A percentile compares a stretch with the other conserved stretches of the same genome.
Evolutionary conservation across 768 basidiomycete species (phyloP).

Genomic region (Hygrocybe coccinea): DNA sequence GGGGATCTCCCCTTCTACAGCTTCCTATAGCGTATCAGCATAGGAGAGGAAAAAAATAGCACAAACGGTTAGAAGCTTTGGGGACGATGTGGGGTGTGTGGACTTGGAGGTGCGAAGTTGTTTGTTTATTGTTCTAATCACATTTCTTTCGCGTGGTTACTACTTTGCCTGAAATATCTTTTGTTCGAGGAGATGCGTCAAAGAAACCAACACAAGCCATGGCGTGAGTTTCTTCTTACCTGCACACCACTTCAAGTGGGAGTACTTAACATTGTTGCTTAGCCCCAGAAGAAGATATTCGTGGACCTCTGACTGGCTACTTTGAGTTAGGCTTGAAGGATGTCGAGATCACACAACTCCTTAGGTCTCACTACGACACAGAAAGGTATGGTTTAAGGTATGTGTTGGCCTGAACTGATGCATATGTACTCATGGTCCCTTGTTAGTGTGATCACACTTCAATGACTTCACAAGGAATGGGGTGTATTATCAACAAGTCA

Average conservation of each 20-base stretch:
- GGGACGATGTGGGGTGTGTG: too few relatives aligned
- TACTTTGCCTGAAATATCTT: neutral
- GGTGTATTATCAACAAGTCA: neutral
- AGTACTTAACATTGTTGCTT: neutral
- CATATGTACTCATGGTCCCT: neutral
- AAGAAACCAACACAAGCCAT: slow-evolving; percentile 2
- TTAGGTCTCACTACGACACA: neutral
- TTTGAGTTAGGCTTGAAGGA: neutral
- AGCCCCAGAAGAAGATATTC: neutral
- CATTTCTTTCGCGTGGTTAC: too few relatives aligned
- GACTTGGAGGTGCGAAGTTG: too few relatives aligned
- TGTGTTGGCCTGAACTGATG: neutral
- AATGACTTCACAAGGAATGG: neutral
- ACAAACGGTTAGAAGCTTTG: too few relatives aligned
- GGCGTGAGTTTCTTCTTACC: neutral
- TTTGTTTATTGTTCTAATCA: too few relatives aligned
- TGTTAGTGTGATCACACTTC: neutral
- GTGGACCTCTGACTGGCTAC: neutral
- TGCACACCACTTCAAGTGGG: neutral
- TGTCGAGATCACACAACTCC: neutral
- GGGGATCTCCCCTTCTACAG: too few relatives aligned
- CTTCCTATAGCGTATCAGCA: too few relatives aligned
- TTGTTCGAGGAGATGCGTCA: slow-evolving; percentile 15
- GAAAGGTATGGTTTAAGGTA: neutral
- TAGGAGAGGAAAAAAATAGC: too few relatives aligned